Evolutionary conservation across 805 yeast genomes (phyloP), one percentile per base, ranked within the genome.

Genomic region (Wickerhamiella occidentalis): DNA sequence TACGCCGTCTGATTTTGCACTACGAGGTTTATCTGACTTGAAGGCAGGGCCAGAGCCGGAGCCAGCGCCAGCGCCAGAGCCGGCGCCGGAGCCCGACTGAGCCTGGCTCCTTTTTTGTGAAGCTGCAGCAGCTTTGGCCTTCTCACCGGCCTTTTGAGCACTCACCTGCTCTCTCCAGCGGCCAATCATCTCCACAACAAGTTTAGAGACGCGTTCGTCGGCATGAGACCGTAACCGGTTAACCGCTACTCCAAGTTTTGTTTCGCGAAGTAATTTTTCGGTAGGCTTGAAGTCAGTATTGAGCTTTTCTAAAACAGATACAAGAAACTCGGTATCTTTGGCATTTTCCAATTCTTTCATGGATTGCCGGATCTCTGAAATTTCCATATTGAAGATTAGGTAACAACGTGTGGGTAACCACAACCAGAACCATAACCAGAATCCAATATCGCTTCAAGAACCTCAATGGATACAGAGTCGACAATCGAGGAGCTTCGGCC

Each of bases 231-330:
- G 78, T 59, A 83, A 78, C 65, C 85, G 87, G 68, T 92, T 92
- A 38, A 92, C 96, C 7, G 88, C 90, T 15, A 92, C 90, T 55
- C 98, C 98, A n/a, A 92, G 90, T 64, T 86, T 87, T 7, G 98
- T 92, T 60, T 90, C 94, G 59, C 96, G 76, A 47, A 90, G 71
- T 30, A 90, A 70, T 62, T 79, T 77, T 61, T 90, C 97, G 1
- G 94, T 80, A 8, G 97, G 96, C 56, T 72, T 70, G 47, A 86
- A 84, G 11, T 84, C 85, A 50, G 73, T 76, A 56, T 82, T 79
- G 53, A 90, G 68, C 21, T 75, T 70, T 40, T 71, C 74, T 55
- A 90, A 68, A 15, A 88, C 74, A 61, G 80, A 82, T 49, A 82
- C 60, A 23, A 84, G 76, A 2, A 82, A 75, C 37, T 75, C 76